Conservation (phyloP, 345 rosid species). For the Salix arbutifolia region DNA sequence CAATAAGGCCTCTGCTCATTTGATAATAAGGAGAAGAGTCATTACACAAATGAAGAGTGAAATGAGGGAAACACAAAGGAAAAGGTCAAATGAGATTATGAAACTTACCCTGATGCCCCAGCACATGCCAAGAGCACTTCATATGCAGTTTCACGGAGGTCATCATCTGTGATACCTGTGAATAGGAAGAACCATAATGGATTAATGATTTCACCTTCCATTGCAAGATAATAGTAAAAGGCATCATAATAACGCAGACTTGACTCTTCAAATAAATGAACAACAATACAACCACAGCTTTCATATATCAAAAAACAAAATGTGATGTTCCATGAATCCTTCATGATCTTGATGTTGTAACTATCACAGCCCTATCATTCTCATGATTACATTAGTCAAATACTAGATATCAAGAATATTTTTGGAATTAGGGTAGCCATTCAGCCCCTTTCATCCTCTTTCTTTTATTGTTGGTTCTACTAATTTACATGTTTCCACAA, state of each 20-base stretch:
- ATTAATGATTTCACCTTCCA: neutral
- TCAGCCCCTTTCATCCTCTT: neutral
- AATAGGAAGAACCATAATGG: constrained; percentile 2
- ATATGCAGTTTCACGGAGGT: constrained; percentile 90
- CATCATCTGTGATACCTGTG: constrained; percentile 85
- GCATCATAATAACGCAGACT: neutral
- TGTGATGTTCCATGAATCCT: too few relatives aligned
- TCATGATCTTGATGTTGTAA: neutral
- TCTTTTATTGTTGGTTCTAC: neutral
- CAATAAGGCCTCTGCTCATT: constrained; percentile 71
- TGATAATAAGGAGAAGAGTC: neutral
- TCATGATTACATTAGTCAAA: neutral
- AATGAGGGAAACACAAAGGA: neutral
- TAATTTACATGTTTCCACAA: too few relatives aligned
- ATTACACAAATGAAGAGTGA: constrained; percentile 8
- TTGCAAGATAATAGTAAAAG: neutral
- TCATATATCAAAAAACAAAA: too few relatives aligned
- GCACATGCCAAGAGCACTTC: constrained; percentile 95
- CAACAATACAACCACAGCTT: neutral
- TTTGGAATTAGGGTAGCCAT: too few relatives aligned
- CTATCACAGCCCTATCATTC: neutral
- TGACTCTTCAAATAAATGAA: neutral
- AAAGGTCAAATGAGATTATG: neutral
- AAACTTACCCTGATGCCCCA: constrained; percentile 86
- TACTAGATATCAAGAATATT: too few relatives aligned